phyloP scores from a whole-genome alignment of 805 yeast genomes.

The Metschnikowia gelsemii region DNA sequence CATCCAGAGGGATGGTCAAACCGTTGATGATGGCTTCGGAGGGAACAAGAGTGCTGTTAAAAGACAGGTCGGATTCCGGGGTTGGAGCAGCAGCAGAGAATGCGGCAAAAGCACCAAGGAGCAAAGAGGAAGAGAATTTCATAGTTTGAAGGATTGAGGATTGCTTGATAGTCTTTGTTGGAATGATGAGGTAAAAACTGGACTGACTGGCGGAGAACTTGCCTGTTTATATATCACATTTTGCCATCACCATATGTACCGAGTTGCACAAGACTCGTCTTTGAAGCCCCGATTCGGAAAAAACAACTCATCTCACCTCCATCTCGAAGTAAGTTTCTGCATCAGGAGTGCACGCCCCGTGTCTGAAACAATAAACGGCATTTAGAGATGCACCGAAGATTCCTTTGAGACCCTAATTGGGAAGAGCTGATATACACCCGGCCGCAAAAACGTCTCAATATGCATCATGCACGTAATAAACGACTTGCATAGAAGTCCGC shows the following conservation, averaged over 20 bases:
- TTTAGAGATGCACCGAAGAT: conserved; percentile 1
- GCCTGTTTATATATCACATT: neutral
- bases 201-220: neutral
- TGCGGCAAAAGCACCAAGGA: conserved; percentile 12
- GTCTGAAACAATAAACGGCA: conserved; percentile 1
- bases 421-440: conserved; percentile 5
- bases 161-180: neutral
- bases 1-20: conserved; percentile 13
- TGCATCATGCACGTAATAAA: conserved; percentile 9
- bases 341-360: neutral
- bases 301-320: neutral
- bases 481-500: no score
- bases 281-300: conserved; percentile 9
- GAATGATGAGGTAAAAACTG: neutral
- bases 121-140: conserved; percentile 16
- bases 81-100: conserved; percentile 13
- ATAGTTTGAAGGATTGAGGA: neutral
- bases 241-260: neutral
- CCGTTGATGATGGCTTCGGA: conserved; percentile 16
- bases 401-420: conserved; percentile 14
- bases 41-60: conserved; percentile 9
- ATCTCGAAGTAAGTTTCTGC: neutral
- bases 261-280: neutral
- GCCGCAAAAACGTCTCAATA: conserved; percentile 6
- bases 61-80: neutral